Evolutionary conservation across 768 basidiomycete species (phyloP), one percentile per base, ranked within the genome.

Genomic region (Asterophora parasitica): DNA sequence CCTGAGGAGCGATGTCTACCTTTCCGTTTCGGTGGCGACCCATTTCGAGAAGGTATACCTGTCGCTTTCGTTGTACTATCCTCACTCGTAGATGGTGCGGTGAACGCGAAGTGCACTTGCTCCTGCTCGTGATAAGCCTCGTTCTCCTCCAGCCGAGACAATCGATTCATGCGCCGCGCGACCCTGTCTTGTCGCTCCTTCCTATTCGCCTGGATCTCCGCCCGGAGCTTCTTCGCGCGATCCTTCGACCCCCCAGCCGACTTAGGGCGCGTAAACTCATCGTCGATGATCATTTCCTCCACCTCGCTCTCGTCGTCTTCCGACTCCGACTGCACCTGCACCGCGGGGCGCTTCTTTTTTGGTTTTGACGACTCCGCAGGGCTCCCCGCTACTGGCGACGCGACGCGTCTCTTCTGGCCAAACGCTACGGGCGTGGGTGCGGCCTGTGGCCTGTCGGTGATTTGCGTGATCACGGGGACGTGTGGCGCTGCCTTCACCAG

Each of bases 261-360:
- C 27, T 59, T 64, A 13, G 48, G 42, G 7, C 39, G 43, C 34
- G 23, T 35, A 10, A 35, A 32, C 13, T 40, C 61, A 49, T 77
- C 73, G 41, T 72, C 70, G 12, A 76, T 57, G 5, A 77, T 52
- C 76, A 83, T 80, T 35, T 71, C 69, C 45, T 77, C 73, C 10
- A 78, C 72, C 49, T 78, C 77, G 13, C 69, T 70, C 49, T 77
- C 71, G 31, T 69, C 71, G 26, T 67, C 65, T 41, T 64, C 63
- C 13, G 48, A 30, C 34, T 49, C 48, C 15, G 27, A 41, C 26
- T 52, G 33, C 12, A 38, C n/a, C 49, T 30, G 11, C 19, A n/a
- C 16, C 17, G 17, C 33, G 23, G 23, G 3, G 19, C 39, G 30
- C 30, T 31, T 50, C 42, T 51, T 52, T 33, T 33, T 31, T 17